Evolutionary conservation across 1,284 basidiomycete species (phyloP).

Genomic region (Gastroboletus turbinatus): DNA sequence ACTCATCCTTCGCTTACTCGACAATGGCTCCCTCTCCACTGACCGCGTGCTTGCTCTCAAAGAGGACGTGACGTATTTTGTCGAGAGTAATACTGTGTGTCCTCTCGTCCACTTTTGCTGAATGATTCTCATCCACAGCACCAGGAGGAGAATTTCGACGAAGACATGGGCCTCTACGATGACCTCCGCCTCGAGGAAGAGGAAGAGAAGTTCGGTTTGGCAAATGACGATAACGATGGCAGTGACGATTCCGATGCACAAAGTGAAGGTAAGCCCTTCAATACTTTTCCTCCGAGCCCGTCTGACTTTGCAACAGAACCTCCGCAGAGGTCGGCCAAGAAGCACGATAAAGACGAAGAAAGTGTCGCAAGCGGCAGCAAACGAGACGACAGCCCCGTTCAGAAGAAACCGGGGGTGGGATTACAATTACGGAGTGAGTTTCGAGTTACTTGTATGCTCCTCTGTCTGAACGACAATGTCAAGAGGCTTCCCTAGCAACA

Average conservation of each 20-base stretch:
- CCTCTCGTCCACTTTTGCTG: slow-evolving; percentile 10
- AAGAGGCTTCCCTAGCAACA: slow-evolving; percentile 47
- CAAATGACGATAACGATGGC: slow-evolving; percentile 70
- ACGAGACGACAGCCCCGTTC: slow-evolving; percentile 72
- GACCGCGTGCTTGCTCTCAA: slow-evolving; percentile 85
- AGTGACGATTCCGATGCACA: slow-evolving; percentile 68
- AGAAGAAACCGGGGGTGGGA: slow-evolving; percentile 68
- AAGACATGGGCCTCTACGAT: slow-evolving; percentile 97
- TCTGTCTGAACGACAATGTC: slow-evolving; percentile 4
- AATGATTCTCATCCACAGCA: slow-evolving; percentile 20
- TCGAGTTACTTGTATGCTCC: not conserved
- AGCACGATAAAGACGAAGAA: slow-evolving; percentile 80
- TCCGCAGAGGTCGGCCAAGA: slow-evolving; percentile 68
- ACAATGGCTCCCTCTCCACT: slow-evolving; percentile 87
- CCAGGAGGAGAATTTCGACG: slow-evolving; percentile 96
- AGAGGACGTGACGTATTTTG: slow-evolving; percentile 96
- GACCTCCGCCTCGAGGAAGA: slow-evolving; percentile 98
- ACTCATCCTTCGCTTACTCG: slow-evolving; percentile 89
- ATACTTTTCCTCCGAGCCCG: not conserved
- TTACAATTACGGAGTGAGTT: slow-evolving; percentile 66
- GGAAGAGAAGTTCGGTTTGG: slow-evolving; percentile 87
- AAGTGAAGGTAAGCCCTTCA: slow-evolving; percentile 60
- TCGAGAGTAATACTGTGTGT: slow-evolving; percentile 92
- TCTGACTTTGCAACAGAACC: slow-evolving; percentile 44
- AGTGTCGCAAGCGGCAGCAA: slow-evolving; percentile 62